phyloP scores from a whole-genome alignment of 2,329 filamentous ascomycete genomes.

The Xylogone sp. region DNA sequence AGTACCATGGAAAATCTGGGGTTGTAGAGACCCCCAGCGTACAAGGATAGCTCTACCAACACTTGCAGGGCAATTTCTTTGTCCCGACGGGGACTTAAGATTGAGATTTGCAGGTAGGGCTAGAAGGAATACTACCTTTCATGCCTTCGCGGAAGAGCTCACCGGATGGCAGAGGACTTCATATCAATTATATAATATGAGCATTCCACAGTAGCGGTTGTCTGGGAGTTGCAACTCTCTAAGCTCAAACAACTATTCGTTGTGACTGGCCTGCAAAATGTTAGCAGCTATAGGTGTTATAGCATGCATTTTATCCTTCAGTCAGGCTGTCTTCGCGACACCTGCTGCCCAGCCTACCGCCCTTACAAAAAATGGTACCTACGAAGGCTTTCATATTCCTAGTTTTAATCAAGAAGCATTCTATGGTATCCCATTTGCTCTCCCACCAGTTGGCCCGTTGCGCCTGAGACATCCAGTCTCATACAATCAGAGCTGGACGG shows the following conservation, averaged over 20 bases:
- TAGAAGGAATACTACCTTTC: too few species aligned
- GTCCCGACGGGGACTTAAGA: too few species aligned
- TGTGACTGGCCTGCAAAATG: not conserved
- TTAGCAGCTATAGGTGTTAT: not conserved
- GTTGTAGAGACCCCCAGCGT: too few species aligned
- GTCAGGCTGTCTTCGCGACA: slow-evolving; percentile 23
- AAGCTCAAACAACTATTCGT: not conserved
- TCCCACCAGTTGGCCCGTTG: not conserved
- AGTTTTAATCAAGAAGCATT: not conserved
- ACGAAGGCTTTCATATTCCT: not conserved
- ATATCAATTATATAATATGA: too few species aligned
- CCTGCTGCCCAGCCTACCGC: slow-evolving; percentile 11
- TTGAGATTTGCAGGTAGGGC: too few species aligned
- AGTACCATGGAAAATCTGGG: too few species aligned
- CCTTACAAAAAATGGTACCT: slow-evolving; percentile 2
- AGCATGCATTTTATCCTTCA: slow-evolving; percentile 21
- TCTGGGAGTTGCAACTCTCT: not conserved
- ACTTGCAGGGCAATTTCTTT: too few species aligned
- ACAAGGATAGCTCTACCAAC: too few species aligned
- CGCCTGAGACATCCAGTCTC: not conserved
- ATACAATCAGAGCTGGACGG: slow-evolving; percentile 1
- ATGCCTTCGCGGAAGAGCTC: too few species aligned
- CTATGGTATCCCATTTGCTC: not conserved
- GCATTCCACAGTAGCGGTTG: too few species aligned
- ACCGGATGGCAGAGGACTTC: too few species aligned